phyloP scores from a whole-genome alignment of 352 stramenopile species.

The Globisporangium yorkense region DNA sequence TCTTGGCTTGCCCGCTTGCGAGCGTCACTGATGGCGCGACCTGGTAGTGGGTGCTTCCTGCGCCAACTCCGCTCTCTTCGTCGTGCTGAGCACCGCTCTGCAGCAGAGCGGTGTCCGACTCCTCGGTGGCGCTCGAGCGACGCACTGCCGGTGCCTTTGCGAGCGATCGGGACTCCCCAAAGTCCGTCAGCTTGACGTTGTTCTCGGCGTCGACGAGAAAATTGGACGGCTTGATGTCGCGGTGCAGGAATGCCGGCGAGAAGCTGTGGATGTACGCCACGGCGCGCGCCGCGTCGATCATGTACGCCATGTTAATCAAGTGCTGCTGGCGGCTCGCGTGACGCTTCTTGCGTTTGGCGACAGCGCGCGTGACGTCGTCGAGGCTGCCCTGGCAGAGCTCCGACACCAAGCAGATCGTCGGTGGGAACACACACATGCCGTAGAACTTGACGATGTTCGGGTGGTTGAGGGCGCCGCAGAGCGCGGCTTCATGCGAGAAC shows the following conservation, averaged over 20 bases:
- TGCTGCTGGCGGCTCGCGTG: constrained; percentile 17
- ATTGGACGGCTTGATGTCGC: constrained; percentile 54
- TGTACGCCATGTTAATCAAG: constrained; percentile 31
- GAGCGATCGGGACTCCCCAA: constrained; percentile 23
- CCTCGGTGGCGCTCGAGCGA: background rate
- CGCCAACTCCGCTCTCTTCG: background rate
- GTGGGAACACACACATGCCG: constrained; percentile 63
- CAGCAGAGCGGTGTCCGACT: background rate
- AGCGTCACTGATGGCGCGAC: background rate
- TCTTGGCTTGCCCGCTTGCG: background rate
- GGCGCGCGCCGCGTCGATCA: constrained; percentile 35
- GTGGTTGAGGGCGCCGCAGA: background rate
- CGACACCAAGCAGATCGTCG: constrained; percentile 43
- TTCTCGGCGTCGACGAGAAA: constrained; percentile 35
- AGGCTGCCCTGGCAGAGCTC: constrained; percentile 51
- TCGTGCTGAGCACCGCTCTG: background rate
- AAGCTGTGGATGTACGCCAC: constrained; percentile 50
- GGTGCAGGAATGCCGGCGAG: constrained; percentile 40
- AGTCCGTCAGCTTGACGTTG: constrained; percentile 18
- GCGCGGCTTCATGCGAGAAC: background rate
- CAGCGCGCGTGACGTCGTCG: constrained; percentile 13
- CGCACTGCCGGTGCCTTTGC: constrained; percentile 2
- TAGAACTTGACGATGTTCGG: constrained; percentile 83
- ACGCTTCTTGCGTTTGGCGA: constrained; percentile 11
- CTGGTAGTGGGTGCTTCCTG: background rate